phyloP scores from a whole-genome alignment of 169 alveolate species.

The Neospora caninum region DNA sequence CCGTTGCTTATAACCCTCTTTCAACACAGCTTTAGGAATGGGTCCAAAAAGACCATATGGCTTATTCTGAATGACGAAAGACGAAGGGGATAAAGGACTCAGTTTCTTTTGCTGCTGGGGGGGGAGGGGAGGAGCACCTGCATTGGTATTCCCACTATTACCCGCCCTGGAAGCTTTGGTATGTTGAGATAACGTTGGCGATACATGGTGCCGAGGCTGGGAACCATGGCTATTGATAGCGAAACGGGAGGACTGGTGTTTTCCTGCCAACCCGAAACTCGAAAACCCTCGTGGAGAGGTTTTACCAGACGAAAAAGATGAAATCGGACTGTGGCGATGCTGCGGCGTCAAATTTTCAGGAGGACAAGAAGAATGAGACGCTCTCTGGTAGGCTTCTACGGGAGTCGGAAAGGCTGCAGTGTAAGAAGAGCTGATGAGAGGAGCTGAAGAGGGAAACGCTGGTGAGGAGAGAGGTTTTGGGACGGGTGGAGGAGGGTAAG shows the following conservation, averaged over 20 bases:
- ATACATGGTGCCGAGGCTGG: not conserved
- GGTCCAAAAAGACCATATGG: constrained; percentile 28
- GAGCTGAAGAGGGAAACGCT: not conserved
- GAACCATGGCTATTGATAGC: not conserved
- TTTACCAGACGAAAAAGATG: not conserved
- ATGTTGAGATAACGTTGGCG: not conserved
- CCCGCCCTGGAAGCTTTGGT: not conserved
- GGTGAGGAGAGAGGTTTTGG: not conserved
- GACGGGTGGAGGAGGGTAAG: constrained; percentile 2
- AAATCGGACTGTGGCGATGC: not conserved
- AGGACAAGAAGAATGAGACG: constrained; percentile 1
- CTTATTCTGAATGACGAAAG: constrained; percentile 6
- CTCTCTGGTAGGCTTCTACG: constrained; percentile 10
- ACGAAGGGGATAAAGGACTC: not conserved
- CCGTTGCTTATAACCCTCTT: constrained; percentile 30
- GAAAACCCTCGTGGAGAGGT: not conserved
- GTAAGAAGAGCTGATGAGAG: not conserved
- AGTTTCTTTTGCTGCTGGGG: not conserved
- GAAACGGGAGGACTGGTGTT: not conserved
- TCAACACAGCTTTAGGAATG: not conserved
- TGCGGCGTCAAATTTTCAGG: not conserved
- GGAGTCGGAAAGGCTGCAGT: constrained; percentile 27
- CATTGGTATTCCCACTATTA: not conserved
- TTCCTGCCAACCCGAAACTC: not conserved
- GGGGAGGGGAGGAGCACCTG: not conserved